These are phyloP conservation scores for Phytophthora brassicae DNA, from an alignment of 352 stramenopile genomes.

Conservation along the genomic window DNA sequence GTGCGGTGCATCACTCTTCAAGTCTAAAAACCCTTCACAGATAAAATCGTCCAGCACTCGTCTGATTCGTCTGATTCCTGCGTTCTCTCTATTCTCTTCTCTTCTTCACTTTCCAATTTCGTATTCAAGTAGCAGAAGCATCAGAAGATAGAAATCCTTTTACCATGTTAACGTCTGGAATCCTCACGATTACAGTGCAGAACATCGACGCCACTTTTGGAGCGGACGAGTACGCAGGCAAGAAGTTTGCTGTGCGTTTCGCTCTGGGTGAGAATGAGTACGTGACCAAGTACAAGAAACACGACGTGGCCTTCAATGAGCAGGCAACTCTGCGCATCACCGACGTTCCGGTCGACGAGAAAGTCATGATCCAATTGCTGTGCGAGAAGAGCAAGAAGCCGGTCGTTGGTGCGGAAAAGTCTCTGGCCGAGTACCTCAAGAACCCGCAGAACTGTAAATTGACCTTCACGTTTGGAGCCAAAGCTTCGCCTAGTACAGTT, in stretches of 20 bases:
- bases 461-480: conserved; percentile 46
- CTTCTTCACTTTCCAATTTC: conserved; percentile 34
- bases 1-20: conserved; percentile 27
- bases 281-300: conserved; percentile 32
- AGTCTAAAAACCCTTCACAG: not conserved
- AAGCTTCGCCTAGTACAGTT: conserved; percentile 26
- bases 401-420: conserved; percentile 40
- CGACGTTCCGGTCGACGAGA: conserved; percentile 29
- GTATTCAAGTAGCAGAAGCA: not conserved
- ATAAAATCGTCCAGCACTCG: conserved; percentile 20
- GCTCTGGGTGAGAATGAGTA: conserved; percentile 23
- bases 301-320: conserved; percentile 36
- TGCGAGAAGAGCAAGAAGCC: conserved; percentile 44
- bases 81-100: not conserved
- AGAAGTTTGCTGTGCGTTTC: conserved; percentile 32
- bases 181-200: conserved; percentile 39
- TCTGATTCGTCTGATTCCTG: conserved; percentile 4
- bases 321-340: conserved; percentile 38
- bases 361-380: conserved; percentile 52
- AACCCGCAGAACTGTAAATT: conserved; percentile 30
- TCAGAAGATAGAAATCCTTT: too few species aligned
- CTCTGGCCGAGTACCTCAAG: conserved; percentile 34
- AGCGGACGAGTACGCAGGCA: conserved; percentile 15
- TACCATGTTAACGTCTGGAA: conserved; percentile 41
- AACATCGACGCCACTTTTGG: conserved; percentile 33